Evolutionary conservation across 2,329 filamentous ascomycete species (phyloP).

Genomic region (Alternaria arborescens): DNA sequence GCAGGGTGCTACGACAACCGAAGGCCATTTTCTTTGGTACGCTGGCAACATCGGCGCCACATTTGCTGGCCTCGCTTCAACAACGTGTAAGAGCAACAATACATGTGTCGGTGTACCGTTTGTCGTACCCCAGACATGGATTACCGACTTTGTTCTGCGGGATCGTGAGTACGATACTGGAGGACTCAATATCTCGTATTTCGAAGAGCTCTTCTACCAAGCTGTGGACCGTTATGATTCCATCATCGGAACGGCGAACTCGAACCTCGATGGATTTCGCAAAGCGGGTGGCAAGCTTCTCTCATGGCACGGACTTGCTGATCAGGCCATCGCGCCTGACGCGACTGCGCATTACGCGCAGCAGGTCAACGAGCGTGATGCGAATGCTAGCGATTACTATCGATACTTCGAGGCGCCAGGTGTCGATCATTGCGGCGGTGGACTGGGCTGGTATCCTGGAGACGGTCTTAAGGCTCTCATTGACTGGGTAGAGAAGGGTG

Average conservation of each 20-base stretch:
- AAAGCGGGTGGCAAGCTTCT: constrained; percentile 34
- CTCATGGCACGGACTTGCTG: constrained; percentile 31
- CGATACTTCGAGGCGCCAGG: constrained; percentile 46
- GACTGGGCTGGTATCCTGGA: constrained; percentile 30
- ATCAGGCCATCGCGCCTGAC: constrained; percentile 20
- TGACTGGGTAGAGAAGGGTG: constrained; percentile 43
- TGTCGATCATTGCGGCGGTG: constrained; percentile 37
- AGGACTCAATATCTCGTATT: constrained; percentile 10
- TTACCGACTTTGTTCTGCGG: constrained; percentile 22
- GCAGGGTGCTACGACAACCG: constrained; percentile 19
- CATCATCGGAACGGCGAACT: constrained; percentile 19
- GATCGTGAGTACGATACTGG: constrained; percentile 19
- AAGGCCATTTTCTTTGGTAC: constrained; percentile 26
- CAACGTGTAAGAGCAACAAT: constrained; percentile 18
- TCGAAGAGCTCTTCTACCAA: constrained; percentile 18
- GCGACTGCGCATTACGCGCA: constrained; percentile 25
- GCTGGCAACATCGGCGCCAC: constrained; percentile 17
- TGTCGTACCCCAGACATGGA: constrained; percentile 17
- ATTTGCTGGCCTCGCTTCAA: constrained; percentile 16
- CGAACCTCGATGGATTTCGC: constrained; percentile 22
- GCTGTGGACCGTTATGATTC: constrained; percentile 22
- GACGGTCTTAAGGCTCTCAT: constrained; percentile 31
- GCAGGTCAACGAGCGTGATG: constrained; percentile 21
- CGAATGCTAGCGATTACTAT: constrained; percentile 30
- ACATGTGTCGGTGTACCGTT: constrained; percentile 21